Conservation (phyloP, 371 early-diverging fungal genomes). For the Chytridium lagenaria region DNA sequence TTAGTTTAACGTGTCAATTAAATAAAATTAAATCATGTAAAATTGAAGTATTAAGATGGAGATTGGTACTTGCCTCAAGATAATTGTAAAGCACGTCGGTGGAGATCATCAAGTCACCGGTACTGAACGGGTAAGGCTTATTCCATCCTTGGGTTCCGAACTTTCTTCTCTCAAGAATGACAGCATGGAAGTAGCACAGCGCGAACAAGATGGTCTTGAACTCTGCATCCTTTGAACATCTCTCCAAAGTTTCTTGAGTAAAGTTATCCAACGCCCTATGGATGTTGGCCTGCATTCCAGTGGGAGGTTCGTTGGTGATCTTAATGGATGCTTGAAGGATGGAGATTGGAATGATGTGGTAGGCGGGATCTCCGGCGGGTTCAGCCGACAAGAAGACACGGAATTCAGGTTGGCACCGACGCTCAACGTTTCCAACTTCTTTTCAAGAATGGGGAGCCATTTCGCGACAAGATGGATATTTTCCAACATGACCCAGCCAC, state of each 20-base stretch:
- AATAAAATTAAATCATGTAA: conserved; percentile 12
- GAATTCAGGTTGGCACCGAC: conserved; percentile 58
- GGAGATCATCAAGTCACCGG: conserved; percentile 66
- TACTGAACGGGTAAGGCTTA: conserved; percentile 65
- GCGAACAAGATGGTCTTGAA: conserved; percentile 63
- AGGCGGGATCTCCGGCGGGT: conserved; percentile 65
- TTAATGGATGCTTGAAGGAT: conserved; percentile 69
- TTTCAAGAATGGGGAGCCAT: conserved; percentile 66
- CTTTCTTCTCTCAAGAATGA: conserved; percentile 67
- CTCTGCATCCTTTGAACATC: conserved; percentile 69
- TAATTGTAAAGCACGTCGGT: conserved; percentile 68
- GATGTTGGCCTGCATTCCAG: conserved; percentile 71
- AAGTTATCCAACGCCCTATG: conserved; percentile 71
- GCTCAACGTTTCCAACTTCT: conserved; percentile 63
- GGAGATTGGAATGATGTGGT: conserved; percentile 66
- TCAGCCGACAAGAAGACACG: conserved; percentile 67
- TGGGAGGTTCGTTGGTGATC: conserved; percentile 72
- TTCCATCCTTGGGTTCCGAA: conserved; percentile 75
- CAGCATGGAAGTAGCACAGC: conserved; percentile 71
- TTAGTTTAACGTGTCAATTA: background rate
- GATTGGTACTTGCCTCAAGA: conserved; percentile 48
- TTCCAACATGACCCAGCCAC: conserved; percentile 73
- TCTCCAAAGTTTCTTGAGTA: conserved; percentile 64
- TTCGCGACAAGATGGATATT: conserved; percentile 71
- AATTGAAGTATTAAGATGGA: conserved; percentile 2